phyloP scores from a whole-genome alignment of 2,329 filamentous ascomycete genomes.

The Hansfordia pulvinata region DNA sequence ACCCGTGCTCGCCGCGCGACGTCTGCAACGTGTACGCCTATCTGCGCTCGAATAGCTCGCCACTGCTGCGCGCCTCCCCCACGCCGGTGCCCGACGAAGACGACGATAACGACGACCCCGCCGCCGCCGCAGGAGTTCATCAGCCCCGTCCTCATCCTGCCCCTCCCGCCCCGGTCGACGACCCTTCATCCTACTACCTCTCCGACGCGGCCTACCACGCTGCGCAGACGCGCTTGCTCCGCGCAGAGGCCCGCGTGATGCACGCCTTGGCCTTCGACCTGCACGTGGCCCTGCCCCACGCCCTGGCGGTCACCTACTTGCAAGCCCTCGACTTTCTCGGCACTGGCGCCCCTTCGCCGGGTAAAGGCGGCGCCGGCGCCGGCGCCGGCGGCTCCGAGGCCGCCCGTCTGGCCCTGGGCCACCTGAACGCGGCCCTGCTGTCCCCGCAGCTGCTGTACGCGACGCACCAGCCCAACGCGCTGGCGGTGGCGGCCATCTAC shows the following conservation, averaged over 20 bases:
- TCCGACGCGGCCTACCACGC: slow-evolving; percentile 59
- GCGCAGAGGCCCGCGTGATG: slow-evolving; percentile 67
- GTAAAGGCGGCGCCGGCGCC: too few relatives aligned
- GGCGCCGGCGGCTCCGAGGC: slow-evolving; percentile 29
- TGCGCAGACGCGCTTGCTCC: slow-evolving; percentile 50
- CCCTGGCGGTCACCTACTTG: slow-evolving; percentile 80
- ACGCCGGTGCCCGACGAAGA: slow-evolving; percentile 8
- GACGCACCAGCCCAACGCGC: slow-evolving; percentile 75
- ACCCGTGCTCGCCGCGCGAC: slow-evolving; percentile 64
- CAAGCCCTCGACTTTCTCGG: slow-evolving; percentile 67
- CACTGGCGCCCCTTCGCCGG: too few relatives aligned
- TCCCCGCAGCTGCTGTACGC: slow-evolving; percentile 83
- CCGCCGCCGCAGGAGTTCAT: slow-evolving; percentile 2
- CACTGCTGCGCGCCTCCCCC: slow-evolving; percentile 31
- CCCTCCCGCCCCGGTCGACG: slow-evolving; percentile 16
- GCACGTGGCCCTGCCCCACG: slow-evolving; percentile 74
- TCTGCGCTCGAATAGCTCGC: slow-evolving; percentile 50
- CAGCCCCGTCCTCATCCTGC: too few relatives aligned
- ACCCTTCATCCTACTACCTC: slow-evolving; percentile 50
- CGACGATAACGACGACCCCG: slow-evolving; percentile 1
- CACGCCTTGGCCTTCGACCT: slow-evolving; percentile 68
- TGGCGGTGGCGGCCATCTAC: slow-evolving; percentile 85
- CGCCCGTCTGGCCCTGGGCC: slow-evolving; percentile 52
- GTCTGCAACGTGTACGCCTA: slow-evolving; percentile 78
- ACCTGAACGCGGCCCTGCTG: slow-evolving; percentile 76